Evolutionary conservation across 1,139 yeast genomes (phyloP).

Genomic region (Blastobotrys apis): DNA sequence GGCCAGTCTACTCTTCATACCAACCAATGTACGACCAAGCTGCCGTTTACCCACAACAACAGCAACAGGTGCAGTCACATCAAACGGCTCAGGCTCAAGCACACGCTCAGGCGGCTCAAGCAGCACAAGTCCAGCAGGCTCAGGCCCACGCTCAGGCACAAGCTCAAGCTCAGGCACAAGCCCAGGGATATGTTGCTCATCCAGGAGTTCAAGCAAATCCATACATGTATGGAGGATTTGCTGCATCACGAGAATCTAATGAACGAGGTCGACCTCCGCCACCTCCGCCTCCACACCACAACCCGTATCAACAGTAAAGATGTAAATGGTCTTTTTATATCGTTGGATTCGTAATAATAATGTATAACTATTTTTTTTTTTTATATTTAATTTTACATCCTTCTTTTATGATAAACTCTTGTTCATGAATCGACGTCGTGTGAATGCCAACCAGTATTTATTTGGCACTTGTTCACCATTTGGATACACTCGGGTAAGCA

Average conservation of each 20-base stretch:
- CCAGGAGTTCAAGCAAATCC: too few species aligned
- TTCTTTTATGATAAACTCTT: constrained; percentile 46
- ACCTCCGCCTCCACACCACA: background rate
- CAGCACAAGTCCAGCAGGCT: constrained; percentile 12
- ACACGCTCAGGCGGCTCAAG: constrained; percentile 12
- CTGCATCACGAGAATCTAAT: constrained; percentile 25
- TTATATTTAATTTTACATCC: too few species aligned
- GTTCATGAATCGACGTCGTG: constrained; percentile 93
- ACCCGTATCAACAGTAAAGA: background rate
- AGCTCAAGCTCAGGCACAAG: constrained; percentile 8
- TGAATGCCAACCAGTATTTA: constrained; percentile 91
- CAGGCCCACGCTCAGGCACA: constrained; percentile 5
- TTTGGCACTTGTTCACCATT: constrained; percentile 41
- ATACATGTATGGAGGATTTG: constrained; percentile 13
- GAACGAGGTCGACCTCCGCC: constrained; percentile 21
- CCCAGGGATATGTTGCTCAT: too few species aligned
- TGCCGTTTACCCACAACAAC: constrained; percentile 12
- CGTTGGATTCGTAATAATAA: too few species aligned
- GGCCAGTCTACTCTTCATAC: constrained; percentile 11
- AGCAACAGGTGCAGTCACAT: too few species aligned
- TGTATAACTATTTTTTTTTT: background rate
- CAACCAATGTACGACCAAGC: constrained; percentile 6
- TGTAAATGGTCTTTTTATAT: background rate
- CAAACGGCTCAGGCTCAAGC: constrained; percentile 8
- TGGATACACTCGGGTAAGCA: constrained; percentile 64